phyloP scores from a whole-genome alignment of 139 green algal genomes.

The Monoraphidium neglectum region DNA sequence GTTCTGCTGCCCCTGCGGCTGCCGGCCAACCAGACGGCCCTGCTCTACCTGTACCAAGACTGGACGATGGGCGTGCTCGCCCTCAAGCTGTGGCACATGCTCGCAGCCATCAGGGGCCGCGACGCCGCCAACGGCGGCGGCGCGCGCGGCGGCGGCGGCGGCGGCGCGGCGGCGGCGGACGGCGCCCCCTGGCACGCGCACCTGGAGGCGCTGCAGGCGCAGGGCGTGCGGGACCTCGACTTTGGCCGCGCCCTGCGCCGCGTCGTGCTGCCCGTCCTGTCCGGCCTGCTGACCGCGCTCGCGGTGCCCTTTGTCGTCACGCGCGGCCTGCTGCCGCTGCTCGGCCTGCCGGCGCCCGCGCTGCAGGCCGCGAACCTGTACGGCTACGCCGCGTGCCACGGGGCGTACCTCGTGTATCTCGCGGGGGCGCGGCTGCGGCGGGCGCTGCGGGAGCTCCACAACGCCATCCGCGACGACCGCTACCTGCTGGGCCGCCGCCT shows the following conservation, averaged over 20 bases:
- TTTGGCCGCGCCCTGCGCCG: constrained; percentile 7
- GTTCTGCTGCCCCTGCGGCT: constrained; percentile 32
- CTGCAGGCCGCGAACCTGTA: constrained; percentile 22
- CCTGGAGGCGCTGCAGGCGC: constrained; percentile 26
- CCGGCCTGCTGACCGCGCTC: constrained; percentile 13
- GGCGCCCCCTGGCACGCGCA: constrained; percentile 20
- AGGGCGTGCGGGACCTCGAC: constrained; percentile 16
- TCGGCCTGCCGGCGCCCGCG: constrained; percentile 17
- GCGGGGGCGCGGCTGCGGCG: not conserved
- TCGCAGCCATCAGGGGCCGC: constrained; percentile 11
- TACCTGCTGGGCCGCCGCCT: constrained; percentile 36
- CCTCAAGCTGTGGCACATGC: constrained; percentile 33
- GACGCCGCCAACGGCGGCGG: not conserved
- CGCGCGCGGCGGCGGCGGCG: not conserved
- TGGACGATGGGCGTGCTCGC: constrained; percentile 23
- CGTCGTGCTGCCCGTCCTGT: constrained; percentile 30
- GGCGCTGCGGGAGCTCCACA: constrained; percentile 27
- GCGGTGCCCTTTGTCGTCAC: constrained; percentile 22
- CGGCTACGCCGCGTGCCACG: constrained; percentile 9
- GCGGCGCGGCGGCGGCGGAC: constrained; percentile 1
- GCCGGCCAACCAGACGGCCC: constrained; percentile 27
- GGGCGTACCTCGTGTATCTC: not conserved
- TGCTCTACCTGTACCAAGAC: constrained; percentile 33
- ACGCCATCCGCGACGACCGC: constrained; percentile 36
- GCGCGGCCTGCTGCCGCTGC: constrained; percentile 19